Evolutionary conservation across 495 filamentous ascomycete genomes (phyloP).

Genomic region (Pyrenula aspistea): DNA sequence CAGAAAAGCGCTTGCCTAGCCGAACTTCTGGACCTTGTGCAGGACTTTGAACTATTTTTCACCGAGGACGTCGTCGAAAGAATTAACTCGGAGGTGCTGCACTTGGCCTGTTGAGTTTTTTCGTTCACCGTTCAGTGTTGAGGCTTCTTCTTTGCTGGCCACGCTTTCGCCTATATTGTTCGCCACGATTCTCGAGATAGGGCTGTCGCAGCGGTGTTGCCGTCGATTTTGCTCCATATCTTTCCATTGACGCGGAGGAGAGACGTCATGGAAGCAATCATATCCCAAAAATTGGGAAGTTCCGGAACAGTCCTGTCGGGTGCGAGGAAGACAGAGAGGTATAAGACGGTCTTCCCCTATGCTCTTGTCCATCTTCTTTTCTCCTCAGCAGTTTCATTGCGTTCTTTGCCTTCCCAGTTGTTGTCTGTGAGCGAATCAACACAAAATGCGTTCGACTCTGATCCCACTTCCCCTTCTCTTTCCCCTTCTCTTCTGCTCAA

Average conservation of each 20-base stretch:
- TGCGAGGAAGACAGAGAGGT: background rate
- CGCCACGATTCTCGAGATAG: background rate
- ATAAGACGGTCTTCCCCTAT: background rate
- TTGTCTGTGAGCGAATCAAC: background rate
- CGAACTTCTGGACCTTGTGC: background rate
- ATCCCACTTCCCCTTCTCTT: slow-evolving; percentile 5
- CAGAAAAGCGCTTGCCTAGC: background rate
- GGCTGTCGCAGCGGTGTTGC: background rate
- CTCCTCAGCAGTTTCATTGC: background rate
- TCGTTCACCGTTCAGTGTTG: background rate
- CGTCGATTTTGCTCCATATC: background rate
- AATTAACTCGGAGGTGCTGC: background rate
- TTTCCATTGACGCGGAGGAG: background rate
- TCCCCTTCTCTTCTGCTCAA: slow-evolving; percentile 28
- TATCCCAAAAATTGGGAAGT: background rate
- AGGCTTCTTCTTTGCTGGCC: background rate
- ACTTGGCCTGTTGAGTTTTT: background rate
- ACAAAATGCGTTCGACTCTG: background rate
- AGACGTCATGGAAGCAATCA: background rate
- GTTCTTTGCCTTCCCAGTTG: background rate
- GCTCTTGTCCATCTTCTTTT: background rate
- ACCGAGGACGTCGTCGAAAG: background rate
- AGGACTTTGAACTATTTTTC: background rate
- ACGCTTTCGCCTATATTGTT: background rate
- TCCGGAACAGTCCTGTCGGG: background rate